Evolutionary conservation across 179 eudicot genomes (phyloP), one percentile per base, ranked within the genome.

Genomic region (Beta macrorhiza): DNA sequence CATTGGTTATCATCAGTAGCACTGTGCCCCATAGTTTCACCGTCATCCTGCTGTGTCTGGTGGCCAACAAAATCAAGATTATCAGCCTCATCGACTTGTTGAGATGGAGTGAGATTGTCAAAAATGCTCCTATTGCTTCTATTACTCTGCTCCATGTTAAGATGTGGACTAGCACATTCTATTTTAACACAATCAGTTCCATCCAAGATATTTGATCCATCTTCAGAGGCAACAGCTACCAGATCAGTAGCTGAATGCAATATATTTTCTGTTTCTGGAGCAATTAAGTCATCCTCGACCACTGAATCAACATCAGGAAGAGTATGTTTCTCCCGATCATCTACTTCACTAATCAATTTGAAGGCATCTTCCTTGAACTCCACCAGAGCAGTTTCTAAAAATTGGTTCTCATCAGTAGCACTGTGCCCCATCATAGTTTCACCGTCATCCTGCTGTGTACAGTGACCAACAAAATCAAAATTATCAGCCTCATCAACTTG

Each of bases 151-250:
- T 49, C 75, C 49, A 5, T 44, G 63, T 51, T 52, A 37, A 44
- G 15, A 57, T 13, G 37, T 68, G 80, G 51, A 67, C 58, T 47
- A 7, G 56, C 72, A n/a, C 61, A 56, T n/a, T 57, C 15, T 67
- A 22, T 55, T 32, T 71, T 71, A 25, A 22, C 3, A 53, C 58
- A 62, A 68, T 44, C 67, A 56, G 52, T 68, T 17, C 20, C 29
- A 5, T 47, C 67, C 25, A 53, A 51, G n/a, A 8, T 37, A 17
- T 32, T 14, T 25, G 14, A 20, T 44, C 53, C 59, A 80, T 72
- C 75, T 70, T 62, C 78, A 42, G 72, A 77, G 65, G 61, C 44
- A 71, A 20, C 51, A 63, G 53, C 37, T 56, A 16, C 83, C 77
- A 68, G 78, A 44, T 76, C 67, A 63, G 5, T 68, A 22, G 49